Evolutionary conservation across 495 filamentous ascomycete species (phyloP).

Genomic region (Hypoxylon fuscum): DNA sequence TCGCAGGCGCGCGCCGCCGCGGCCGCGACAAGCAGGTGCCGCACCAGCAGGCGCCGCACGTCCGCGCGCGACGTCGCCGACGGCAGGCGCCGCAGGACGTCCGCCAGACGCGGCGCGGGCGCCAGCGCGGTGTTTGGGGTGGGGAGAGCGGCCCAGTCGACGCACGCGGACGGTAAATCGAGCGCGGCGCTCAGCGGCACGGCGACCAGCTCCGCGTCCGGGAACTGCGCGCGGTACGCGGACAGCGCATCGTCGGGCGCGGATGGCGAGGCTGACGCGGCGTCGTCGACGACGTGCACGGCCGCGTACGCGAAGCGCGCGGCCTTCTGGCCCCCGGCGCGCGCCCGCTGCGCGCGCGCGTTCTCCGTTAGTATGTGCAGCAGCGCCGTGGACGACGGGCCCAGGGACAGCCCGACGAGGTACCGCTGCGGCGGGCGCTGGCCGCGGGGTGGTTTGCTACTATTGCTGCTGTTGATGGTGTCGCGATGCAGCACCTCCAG

Average conservation of each 20-base stretch:
- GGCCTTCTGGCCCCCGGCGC: slow-evolving; percentile 60
- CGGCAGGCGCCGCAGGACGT: slow-evolving; percentile 65
- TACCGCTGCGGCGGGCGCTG: slow-evolving; percentile 60
- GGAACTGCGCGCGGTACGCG: slow-evolving; percentile 58
- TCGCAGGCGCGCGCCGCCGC: slow-evolving; percentile 69
- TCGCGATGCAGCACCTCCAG: slow-evolving; percentile 66
- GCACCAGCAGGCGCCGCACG: slow-evolving; percentile 73
- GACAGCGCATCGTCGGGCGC: slow-evolving; percentile 13
- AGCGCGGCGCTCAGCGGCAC: slow-evolving; percentile 69
- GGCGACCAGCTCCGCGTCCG: slow-evolving; percentile 63
- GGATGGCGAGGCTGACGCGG: slow-evolving; percentile 3
- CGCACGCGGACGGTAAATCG: slow-evolving; percentile 30
- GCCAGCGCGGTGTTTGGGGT: slow-evolving; percentile 42
- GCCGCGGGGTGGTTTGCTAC: slow-evolving; percentile 46
- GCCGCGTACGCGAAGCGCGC: slow-evolving; percentile 72
- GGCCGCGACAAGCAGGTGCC: slow-evolving; percentile 70
- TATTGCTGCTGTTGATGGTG: slow-evolving; percentile 62
- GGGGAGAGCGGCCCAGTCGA: slow-evolving; percentile 53
- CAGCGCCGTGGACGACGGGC: slow-evolving; percentile 80
- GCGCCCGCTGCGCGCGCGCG: slow-evolving; percentile 65
- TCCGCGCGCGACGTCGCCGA: slow-evolving; percentile 80
- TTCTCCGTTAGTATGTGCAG: slow-evolving; percentile 78
- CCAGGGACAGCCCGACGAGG: slow-evolving; percentile 83
- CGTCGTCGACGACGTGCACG: slow-evolving; percentile 66
- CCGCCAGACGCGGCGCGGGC: slow-evolving; percentile 57